Percentiles rank a stretch among this genome's conserved stretches.
phyloP scores from a whole-genome alignment of 2,329 filamentous ascomycete genomes.

The Hirsutella rhossiliensis region DNA sequence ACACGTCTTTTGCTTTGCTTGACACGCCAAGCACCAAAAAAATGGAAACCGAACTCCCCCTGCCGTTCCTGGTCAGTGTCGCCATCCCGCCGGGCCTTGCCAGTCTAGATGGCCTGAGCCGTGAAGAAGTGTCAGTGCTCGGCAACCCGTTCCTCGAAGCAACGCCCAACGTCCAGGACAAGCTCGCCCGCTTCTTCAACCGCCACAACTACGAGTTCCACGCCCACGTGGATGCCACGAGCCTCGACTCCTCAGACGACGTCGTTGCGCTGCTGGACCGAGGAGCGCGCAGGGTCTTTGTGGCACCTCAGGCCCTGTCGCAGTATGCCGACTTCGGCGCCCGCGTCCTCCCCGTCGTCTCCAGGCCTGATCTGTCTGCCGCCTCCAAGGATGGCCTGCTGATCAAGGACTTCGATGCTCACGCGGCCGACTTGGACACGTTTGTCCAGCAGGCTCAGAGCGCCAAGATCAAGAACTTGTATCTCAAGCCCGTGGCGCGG shows the following conservation, averaged over 20 bases:
- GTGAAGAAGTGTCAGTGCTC: conserved; percentile 45
- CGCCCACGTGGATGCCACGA: conserved; percentile 67
- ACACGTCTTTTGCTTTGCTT: background rate
- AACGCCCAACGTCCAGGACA: conserved; percentile 32
- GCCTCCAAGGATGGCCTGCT: conserved; percentile 38
- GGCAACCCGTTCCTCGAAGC: conserved; percentile 47
- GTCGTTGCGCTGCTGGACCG: conserved; percentile 71
- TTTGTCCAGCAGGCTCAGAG: conserved; percentile 33
- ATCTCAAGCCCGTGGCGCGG: conserved; percentile 36
- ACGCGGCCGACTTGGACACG: conserved; percentile 23
- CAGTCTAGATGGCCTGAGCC: conserved; percentile 39
- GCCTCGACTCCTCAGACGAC: conserved; percentile 56
- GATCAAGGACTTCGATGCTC: conserved; percentile 38
- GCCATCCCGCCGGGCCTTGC: conserved; percentile 35
- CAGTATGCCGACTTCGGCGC: conserved; percentile 42
- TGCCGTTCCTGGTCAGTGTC: conserved; percentile 51
- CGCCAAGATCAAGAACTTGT: conserved; percentile 34
- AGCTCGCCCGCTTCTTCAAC: conserved; percentile 33
- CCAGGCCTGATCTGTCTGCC: conserved; percentile 30
- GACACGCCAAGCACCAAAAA: background rate
- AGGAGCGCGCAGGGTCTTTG: conserved; percentile 77
- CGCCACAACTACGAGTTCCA: conserved; percentile 39
- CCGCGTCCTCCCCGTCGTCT: conserved; percentile 41
- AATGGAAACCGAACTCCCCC: conserved; percentile 53
- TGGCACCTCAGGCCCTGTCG: conserved; percentile 56